Evolutionary conservation across 1,284 basidiomycete species (phyloP).

Genomic region (Apiotrichum veenhuisii): DNA sequence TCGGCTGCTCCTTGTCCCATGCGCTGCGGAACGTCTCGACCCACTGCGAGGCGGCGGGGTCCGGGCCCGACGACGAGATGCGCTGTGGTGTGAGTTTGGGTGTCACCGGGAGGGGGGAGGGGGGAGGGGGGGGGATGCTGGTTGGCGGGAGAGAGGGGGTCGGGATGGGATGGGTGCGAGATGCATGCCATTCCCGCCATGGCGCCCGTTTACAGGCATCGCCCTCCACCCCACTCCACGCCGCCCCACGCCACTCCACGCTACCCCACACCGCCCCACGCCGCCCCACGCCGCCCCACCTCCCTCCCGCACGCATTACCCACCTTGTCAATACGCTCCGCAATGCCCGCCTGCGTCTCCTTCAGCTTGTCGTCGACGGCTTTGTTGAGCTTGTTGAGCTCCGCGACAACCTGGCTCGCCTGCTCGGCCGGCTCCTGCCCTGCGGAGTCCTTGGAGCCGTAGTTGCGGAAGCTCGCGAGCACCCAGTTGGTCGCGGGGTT

Average conservation of each 20-base stretch:
- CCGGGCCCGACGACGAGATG: not conserved
- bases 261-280: too few species aligned
- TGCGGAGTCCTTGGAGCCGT: not conserved
- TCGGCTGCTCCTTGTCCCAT: conserved; percentile 13
- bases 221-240: not conserved
- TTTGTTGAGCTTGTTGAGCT: conserved; percentile 7
- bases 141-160: too few species aligned
- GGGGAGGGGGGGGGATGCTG: too few species aligned
- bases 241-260: not conserved
- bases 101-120: not conserved
- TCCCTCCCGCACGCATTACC: not conserved
- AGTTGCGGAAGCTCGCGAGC: conserved; percentile 10
- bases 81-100: not conserved
- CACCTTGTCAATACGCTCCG: conserved; percentile 12
- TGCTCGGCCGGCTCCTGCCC: not conserved
- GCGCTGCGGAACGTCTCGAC: conserved; percentile 10
- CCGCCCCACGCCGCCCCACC: too few species aligned
- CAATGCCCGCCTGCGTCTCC: conserved; percentile 10
- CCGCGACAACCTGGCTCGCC: conserved; percentile 9
- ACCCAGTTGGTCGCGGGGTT: conserved; percentile 16
- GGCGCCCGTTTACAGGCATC: too few species aligned
- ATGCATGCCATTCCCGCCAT: too few species aligned
- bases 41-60: conserved; percentile 10
- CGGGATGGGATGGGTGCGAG: too few species aligned
- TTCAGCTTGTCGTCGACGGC: conserved; percentile 1